Evolutionary conservation across 2,329 filamentous ascomycete species (phyloP), one percentile per base, ranked within the genome.

Genomic region (Penicillium sclerotigenum): DNA sequence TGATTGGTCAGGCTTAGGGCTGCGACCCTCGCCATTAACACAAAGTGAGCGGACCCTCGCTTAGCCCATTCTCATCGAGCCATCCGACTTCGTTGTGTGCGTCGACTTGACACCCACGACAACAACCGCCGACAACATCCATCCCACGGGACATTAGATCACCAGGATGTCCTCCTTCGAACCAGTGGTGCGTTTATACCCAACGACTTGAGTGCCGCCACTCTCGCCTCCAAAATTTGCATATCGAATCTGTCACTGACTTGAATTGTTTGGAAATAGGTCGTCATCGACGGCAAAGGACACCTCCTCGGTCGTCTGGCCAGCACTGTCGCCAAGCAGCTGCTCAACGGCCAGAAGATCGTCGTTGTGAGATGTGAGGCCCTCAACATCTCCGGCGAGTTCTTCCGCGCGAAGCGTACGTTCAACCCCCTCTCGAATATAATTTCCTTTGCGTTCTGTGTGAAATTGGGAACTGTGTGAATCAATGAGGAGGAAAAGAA

Each of bases 371-470:
- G 94, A 85, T 95, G 90, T 83, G 94, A 99, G 84, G 91, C 91
- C 74, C 87, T 99, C 80, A 99, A 99, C 88, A 99, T 99, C 87
- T 99, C 94, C 71, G 94, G 94, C 83, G 94, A 97, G 86, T 99
- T 99, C 90, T 99, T 99, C 90, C 91, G 94, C 81, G 88, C 93
- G 72, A 99, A 99, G 89, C 89, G 94, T 99, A 96, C 81, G 93
- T 96, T 75, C 65, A 65, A 68, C 66, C 62, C 64, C 61, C 64
- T 59, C 64, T 66, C 58, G 42, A 47, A 54, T 51, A 52, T 56
- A 54, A 54, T 54, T 54, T 56, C 53, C 49, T 60, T 48, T 58
- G 58, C 46, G 50, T 54, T 51, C 54, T 50, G 20, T 59, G 41
- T 54, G 49, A 57, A 55, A 37, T 34, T 29, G 37, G 26, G 49